Conservation (phyloP, 441 rosid species). For the Euphorbia celastroides region DNA sequence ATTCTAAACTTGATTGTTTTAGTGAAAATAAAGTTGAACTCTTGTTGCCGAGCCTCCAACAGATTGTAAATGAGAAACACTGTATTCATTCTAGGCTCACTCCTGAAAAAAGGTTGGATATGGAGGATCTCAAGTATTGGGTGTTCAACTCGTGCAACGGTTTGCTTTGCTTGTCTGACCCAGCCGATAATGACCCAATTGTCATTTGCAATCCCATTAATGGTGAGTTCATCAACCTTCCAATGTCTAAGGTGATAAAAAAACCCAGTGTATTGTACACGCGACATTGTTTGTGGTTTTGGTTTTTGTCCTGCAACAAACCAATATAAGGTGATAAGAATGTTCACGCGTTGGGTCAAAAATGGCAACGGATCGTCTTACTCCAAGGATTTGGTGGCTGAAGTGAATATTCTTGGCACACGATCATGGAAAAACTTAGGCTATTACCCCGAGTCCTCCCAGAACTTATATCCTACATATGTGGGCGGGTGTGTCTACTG, state of each 20-base stretch:
- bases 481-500: neutral
- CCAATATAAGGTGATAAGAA: constrained; percentile 10
- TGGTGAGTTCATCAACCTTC: neutral
- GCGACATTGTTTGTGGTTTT: neutral
- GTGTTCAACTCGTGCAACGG: constrained; percentile 9
- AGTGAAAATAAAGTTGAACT: constrained; percentile 3
- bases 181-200: neutral
- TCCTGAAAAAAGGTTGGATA: neutral
- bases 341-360: too few relatives aligned
- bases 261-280: too few relatives aligned
- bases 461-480: neutral
- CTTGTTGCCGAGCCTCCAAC: neutral
- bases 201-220: constrained; percentile 6
- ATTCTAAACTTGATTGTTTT: constrained; percentile 2
- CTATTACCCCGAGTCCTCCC: too few relatives aligned
- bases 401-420: constrained; percentile 2
- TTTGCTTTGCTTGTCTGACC: constrained; percentile 2
- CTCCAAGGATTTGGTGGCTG: neutral
- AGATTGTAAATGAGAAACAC: neutral
- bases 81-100: too few relatives aligned
- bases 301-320: constrained; percentile 3
- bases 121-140: neutral
- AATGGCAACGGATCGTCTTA: too few relatives aligned
- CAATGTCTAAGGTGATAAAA: neutral
- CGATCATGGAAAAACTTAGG: too few relatives aligned